Conservation (phyloP, 73 alveolate species). For the Stentor roeselii region DNA sequence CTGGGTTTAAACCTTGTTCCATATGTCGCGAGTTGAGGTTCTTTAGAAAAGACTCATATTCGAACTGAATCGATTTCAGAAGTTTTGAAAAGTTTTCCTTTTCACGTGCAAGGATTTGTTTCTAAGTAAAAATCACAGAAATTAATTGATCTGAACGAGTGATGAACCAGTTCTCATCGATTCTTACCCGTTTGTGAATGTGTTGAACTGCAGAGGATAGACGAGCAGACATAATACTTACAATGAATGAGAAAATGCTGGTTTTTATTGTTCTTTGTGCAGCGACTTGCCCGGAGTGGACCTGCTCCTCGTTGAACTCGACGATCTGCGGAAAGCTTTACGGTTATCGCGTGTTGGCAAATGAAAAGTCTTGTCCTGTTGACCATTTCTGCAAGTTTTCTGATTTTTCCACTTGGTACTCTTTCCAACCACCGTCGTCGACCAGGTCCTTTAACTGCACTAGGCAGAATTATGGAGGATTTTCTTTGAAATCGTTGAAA, state of each 20-base stretch:
- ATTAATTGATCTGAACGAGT: background rate
- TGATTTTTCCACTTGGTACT: background rate
- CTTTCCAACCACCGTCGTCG: background rate
- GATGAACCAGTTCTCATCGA: conserved; percentile 5
- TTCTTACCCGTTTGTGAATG: conserved; percentile 17
- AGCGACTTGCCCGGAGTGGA: conserved; percentile 9
- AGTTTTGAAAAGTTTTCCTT: background rate
- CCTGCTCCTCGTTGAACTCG: background rate
- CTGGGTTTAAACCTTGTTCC: background rate
- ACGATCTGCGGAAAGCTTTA: background rate
- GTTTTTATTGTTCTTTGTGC: background rate
- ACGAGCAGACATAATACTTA: conserved; percentile 10
- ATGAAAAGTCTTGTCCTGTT: background rate
- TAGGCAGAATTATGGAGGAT: conserved; percentile 11
- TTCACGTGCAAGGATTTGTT: conserved; percentile 14
- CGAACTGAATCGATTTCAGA: background rate
- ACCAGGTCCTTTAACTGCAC: background rate
- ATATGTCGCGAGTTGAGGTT: background rate
- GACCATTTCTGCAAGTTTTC: conserved; percentile 8
- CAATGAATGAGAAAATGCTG: too few relatives aligned
- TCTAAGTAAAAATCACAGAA: background rate
- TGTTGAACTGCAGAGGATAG: conserved; percentile 10
- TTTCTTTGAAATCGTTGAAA: background rate
- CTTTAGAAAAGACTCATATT: conserved; percentile 3
- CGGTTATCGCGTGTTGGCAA: background rate